A percentile compares a stretch with the other conserved stretches of the same genome.
phyloP scores from a whole-genome alignment of 177 flowering plant species.

The Vitis hybrid region DNA sequence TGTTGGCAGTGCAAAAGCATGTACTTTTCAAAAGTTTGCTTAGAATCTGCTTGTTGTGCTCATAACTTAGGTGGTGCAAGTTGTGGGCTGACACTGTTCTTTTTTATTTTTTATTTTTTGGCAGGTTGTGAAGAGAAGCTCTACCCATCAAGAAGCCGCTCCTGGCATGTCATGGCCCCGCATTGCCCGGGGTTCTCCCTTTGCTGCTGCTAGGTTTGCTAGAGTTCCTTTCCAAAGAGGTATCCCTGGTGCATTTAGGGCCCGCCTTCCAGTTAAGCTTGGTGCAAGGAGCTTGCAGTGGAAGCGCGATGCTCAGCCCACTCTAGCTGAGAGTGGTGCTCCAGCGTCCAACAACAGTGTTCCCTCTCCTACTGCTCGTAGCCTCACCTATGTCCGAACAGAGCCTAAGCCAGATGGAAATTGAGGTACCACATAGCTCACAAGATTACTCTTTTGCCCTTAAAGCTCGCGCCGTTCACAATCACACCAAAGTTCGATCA shows the following conservation, averaged over 20 bases:
- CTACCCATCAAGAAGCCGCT: conserved; percentile 49
- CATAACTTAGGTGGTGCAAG: no score
- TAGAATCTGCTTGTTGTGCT: no score
- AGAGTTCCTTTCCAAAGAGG: conserved; percentile 63
- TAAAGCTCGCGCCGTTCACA: no score
- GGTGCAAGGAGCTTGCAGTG: conserved; percentile 87
- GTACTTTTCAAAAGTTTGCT: no score
- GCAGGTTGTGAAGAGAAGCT: conserved; percentile 66
- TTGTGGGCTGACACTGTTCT: neutral
- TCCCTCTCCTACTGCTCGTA: conserved; percentile 41
- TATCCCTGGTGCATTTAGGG: conserved; percentile 37
- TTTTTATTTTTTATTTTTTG: conserved; percentile 1
- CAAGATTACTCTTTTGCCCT: neutral
- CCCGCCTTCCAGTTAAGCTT: conserved; percentile 43
- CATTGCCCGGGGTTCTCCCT: conserved; percentile 47
- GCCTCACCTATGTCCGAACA: conserved; percentile 70
- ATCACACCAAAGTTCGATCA: no score
- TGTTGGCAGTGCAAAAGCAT: no score
- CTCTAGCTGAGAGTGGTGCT: conserved; percentile 27
- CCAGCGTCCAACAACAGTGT: conserved; percentile 16
- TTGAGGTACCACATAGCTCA: conserved; percentile 24
- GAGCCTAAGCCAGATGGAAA: conserved; percentile 47
- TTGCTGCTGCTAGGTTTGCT: conserved; percentile 48
- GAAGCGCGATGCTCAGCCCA: conserved; percentile 64
- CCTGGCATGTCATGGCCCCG: conserved; percentile 58